Evolutionary conservation across 176 grass and related monocot genomes (phyloP).

Genomic region (Aegilops umbellulata): DNA sequence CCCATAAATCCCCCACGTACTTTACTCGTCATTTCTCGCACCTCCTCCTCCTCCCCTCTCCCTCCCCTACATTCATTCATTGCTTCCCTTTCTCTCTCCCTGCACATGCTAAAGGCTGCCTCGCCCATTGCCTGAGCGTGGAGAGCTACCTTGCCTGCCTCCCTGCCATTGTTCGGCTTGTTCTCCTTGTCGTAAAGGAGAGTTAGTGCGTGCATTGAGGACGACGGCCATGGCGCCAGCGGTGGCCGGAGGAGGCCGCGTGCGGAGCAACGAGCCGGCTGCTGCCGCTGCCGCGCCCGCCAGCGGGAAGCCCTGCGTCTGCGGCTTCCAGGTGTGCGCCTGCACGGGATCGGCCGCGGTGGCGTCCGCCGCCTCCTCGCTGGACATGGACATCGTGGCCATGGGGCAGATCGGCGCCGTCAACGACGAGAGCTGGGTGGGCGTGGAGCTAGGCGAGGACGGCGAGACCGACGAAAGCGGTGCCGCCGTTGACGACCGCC

Average conservation of each 20-base stretch:
- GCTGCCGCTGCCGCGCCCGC: not conserved
- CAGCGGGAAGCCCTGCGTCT: slow-evolving; percentile 14
- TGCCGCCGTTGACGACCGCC: slow-evolving; percentile 43
- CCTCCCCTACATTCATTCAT: not conserved
- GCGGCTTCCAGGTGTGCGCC: slow-evolving; percentile 59
- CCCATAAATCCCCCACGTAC: slow-evolving; percentile 59
- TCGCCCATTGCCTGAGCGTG: not conserved
- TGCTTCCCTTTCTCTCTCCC: not conserved
- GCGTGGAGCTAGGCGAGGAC: slow-evolving; percentile 48
- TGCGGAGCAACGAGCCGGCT: slow-evolving; percentile 11
- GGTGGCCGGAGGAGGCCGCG: slow-evolving; percentile 39
- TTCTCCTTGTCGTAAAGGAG: not conserved
- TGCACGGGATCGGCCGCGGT: slow-evolving; percentile 50
- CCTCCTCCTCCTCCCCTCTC: not conserved
- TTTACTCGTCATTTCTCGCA: slow-evolving; percentile 37
- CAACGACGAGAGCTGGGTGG: slow-evolving; percentile 51
- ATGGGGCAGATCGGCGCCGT: slow-evolving; percentile 42
- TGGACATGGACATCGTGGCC: slow-evolving; percentile 49
- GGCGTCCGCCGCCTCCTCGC: slow-evolving; percentile 44
- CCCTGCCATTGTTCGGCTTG: not conserved
- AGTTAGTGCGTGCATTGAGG: slow-evolving; percentile 18
- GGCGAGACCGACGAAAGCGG: slow-evolving; percentile 18
- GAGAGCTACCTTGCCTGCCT: not conserved
- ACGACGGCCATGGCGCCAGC: slow-evolving; percentile 42
- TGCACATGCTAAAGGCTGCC: slow-evolving; percentile 1